Evolutionary conservation across 768 basidiomycete species (phyloP).

Genomic region (Gymnopilus junonius): DNA sequence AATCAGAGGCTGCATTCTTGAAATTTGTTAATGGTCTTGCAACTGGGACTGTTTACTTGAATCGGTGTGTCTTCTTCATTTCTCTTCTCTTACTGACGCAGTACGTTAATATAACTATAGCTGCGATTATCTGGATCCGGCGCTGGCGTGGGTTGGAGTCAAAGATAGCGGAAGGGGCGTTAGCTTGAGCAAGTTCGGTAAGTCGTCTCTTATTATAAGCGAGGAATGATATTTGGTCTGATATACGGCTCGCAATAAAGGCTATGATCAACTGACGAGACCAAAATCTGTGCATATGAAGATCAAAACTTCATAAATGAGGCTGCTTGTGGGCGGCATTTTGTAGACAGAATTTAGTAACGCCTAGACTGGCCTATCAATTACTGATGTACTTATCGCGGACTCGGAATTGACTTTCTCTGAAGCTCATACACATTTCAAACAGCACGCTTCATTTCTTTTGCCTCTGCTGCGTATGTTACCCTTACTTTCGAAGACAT

Average conservation of each 20-base stretch:
- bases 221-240: neutral
- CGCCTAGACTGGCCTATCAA: too few species aligned
- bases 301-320: slow-evolving; percentile 49
- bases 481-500: too few species aligned
- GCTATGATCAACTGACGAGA: slow-evolving; percentile 84
- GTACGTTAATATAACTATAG: slow-evolving; percentile 40
- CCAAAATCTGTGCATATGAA: slow-evolving; percentile 87
- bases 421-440: too few species aligned
- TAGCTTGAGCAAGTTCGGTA: slow-evolving; percentile 89
- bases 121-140: slow-evolving; percentile 91
- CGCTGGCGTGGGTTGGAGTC: slow-evolving; percentile 92
- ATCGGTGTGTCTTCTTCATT: slow-evolving; percentile 52
- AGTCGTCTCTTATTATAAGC: slow-evolving; percentile 23
- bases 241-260: slow-evolving; percentile 39
- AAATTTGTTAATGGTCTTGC: slow-evolving; percentile 72
- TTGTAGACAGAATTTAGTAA: too few species aligned
- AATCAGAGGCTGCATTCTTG: slow-evolving; percentile 73
- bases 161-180: slow-evolving; percentile 93
- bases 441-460: too few species aligned
- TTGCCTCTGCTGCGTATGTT: too few species aligned
- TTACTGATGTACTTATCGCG: too few species aligned
- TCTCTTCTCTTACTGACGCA: neutral
- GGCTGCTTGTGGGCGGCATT: neutral
- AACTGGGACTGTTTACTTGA: slow-evolving; percentile 93
- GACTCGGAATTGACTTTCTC: too few species aligned